phyloP scores from a whole-genome alignment of 129 eudicot genomes.

The Chrysanthemum lavandulifolium region DNA sequence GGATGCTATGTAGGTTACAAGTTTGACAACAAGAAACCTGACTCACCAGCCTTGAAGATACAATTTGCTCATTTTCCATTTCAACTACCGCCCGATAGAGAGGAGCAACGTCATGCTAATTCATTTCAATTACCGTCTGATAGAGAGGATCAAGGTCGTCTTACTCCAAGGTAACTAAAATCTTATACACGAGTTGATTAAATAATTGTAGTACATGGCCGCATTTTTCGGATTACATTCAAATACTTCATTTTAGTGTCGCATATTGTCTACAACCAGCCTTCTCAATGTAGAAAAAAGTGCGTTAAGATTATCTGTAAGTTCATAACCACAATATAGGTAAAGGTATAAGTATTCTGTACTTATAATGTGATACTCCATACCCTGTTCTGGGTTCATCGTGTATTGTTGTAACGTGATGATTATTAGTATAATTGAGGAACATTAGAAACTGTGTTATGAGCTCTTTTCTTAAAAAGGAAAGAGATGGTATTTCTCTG shows the following conservation, averaged over 20 bases:
- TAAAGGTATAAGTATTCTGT: too few relatives aligned
- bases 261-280: background rate
- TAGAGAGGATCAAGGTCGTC: slow-evolving; percentile 11
- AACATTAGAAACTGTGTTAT: background rate
- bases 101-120: slow-evolving; percentile 17
- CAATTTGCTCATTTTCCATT: slow-evolving; percentile 91
- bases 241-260: background rate
- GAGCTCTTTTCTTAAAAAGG: too few relatives aligned
- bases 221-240: background rate
- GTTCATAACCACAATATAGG: too few relatives aligned
- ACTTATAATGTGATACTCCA: too few relatives aligned
- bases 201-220: background rate
- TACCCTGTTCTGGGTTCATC: too few relatives aligned
- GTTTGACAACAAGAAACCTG: slow-evolving; percentile 85
- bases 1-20: slow-evolving; percentile 64
- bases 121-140: background rate
- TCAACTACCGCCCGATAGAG: slow-evolving; percentile 57
- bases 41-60: slow-evolving; percentile 61
- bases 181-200: background rate
- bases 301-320: background rate
- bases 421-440: background rate
- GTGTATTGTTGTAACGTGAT: too few relatives aligned
- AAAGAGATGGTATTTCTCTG: too few relatives aligned
- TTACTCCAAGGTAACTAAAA: slow-evolving; percentile 22
- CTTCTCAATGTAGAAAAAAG: background rate